phyloP scores from a whole-genome alignment of 352 stramenopile species.

The Phytopythium ostracodes region DNA sequence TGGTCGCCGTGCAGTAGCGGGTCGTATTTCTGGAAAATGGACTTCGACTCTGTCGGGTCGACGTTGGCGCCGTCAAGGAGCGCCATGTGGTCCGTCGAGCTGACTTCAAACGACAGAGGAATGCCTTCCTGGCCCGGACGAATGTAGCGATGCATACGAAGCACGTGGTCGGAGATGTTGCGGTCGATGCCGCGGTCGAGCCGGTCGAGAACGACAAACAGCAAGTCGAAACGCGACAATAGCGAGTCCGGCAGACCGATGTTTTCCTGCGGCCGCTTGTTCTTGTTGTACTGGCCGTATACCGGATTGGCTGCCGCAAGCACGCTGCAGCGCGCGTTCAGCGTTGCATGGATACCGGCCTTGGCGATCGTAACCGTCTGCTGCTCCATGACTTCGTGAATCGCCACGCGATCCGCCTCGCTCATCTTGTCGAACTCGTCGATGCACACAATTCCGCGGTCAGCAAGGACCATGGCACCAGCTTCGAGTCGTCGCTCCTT shows the following conservation, averaged over 20 bases:
- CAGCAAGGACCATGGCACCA: conserved; percentile 99
- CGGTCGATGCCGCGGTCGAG: conserved; percentile 93
- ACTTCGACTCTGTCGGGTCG: conserved; percentile 55
- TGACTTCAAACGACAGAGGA: conserved; percentile 87
- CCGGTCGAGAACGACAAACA: conserved; percentile 99
- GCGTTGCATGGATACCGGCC: conserved; percentile 97
- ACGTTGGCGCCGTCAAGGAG: conserved; percentile 18
- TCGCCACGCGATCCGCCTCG: conserved; percentile 97
- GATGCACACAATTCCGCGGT: conserved; percentile 99
- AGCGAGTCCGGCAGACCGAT: conserved; percentile 99
- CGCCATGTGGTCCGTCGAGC: conserved; percentile 75
- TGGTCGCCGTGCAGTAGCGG: conserved; percentile 81
- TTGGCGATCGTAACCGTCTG: conserved; percentile 99
- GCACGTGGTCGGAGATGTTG: conserved; percentile 96
- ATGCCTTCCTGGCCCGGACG: conserved; percentile 81
- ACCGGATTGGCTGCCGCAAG: conserved; percentile 99
- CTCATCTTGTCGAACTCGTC: conserved; percentile 99
- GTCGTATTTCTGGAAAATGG: conserved; percentile 90
- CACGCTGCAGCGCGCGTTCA: conserved; percentile 99
- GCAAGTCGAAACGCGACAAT: conserved; percentile 99
- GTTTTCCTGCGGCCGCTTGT: conserved; percentile 97
- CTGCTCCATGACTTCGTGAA: conserved; percentile 99
- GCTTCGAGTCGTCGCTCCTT: conserved; percentile 94
- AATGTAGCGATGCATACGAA: conserved; percentile 96
- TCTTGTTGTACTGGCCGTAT: conserved; percentile 99